phyloP scores from a whole-genome alignment of 257 asterid genomes.

The Petunia axillaris region DNA sequence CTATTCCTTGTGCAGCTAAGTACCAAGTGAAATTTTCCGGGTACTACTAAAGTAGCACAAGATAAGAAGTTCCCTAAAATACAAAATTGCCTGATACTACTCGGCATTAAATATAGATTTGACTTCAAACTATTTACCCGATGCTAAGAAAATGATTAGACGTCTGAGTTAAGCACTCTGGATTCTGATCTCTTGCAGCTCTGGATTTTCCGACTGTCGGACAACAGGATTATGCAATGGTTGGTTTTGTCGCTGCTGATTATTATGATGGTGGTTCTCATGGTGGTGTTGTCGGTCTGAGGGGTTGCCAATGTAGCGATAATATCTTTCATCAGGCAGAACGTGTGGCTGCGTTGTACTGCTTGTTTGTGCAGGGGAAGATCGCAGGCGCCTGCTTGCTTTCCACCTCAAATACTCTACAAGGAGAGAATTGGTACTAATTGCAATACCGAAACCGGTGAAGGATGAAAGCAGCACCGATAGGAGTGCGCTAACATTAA shows the following conservation, averaged over 20 bases:
- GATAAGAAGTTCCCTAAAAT: neutral
- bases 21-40: constrained; percentile 15
- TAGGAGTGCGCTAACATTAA: constrained; percentile 71
- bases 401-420: constrained; percentile 93
- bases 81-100: neutral
- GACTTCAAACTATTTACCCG: neutral
- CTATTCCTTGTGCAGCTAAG: constrained; percentile 20
- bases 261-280: neutral
- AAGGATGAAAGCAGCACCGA: constrained; percentile 92
- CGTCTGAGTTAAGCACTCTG: constrained; percentile 30
- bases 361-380: constrained; percentile 38
- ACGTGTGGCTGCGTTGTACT: constrained; percentile 6
- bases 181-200: constrained; percentile 41
- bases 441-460: constrained; percentile 94
- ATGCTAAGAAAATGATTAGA: neutral
- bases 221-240: constrained; percentile 26
- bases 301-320: constrained; percentile 16
- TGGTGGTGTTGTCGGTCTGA: neutral
- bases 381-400: constrained; percentile 50
- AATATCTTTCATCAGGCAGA: constrained; percentile 23
- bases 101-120: neutral
- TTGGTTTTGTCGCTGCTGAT: constrained; percentile 40
- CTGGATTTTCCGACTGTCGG: constrained; percentile 33
- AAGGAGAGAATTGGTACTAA: constrained; percentile 89
- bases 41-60: constrained; percentile 20